These are phyloP conservation scores for Taphrina wiesneri DNA, from an alignment of 1,139 yeast species.

Conservation along the genomic window DNA sequence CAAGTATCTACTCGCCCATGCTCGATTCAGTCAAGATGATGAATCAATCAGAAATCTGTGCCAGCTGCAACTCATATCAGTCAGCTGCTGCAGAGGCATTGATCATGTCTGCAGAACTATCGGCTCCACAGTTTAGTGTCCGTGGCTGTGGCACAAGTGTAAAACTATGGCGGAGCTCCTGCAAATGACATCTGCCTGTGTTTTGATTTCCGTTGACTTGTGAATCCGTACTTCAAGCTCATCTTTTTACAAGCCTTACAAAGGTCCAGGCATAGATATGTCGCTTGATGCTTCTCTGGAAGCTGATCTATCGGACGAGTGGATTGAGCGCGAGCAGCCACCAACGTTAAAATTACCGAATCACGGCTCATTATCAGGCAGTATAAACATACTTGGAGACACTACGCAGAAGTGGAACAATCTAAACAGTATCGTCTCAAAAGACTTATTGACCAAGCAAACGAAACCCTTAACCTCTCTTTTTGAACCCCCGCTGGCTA, in stretches of 20 bases:
- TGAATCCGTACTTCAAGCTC: neutral
- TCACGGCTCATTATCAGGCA: slow-evolving; percentile 25
- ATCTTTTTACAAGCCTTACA: neutral
- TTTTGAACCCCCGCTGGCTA: slow-evolving; percentile 7
- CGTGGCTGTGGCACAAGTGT: neutral
- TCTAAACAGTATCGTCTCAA: slow-evolving; percentile 2
- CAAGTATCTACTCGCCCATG: no score
- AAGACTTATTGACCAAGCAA: slow-evolving; percentile 25
- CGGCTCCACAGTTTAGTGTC: neutral
- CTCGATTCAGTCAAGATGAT: no score
- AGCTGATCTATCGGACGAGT: slow-evolving; percentile 23
- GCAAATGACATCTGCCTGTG: neutral
- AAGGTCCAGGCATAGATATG: neutral
- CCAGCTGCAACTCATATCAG: no score
- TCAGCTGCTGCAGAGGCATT: neutral
- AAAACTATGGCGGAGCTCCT: neutral
- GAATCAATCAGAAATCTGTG: no score
- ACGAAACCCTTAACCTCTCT: slow-evolving; percentile 15
- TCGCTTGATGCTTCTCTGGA: neutral
- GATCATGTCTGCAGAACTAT: neutral
- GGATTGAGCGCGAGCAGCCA: slow-evolving; percentile 32
- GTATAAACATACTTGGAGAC: slow-evolving; percentile 26
- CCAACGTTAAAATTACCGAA: slow-evolving; percentile 9
- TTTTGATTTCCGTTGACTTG: slow-evolving; percentile 17
- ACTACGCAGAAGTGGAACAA: slow-evolving; percentile 22